These are phyloP conservation scores for Phytomonas serpens DNA, from an alignment of 208 protist genomes.

Conservation along the genomic window DNA sequence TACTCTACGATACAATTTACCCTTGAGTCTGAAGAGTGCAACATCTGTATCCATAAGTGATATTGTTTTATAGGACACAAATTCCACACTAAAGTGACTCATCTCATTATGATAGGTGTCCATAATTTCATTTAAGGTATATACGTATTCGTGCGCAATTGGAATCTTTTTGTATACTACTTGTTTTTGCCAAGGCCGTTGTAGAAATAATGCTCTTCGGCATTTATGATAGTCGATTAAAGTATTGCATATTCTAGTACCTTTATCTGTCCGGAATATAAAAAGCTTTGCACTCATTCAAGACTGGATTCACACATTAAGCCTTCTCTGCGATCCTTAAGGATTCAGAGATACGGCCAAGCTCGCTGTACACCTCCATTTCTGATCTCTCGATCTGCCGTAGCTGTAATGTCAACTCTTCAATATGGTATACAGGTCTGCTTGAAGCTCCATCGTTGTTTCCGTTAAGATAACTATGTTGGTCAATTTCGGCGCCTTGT, in stretches of 20 bases:
- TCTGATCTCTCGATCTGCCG: conserved; percentile 68
- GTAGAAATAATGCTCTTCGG: conserved; percentile 20
- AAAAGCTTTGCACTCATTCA: conserved; percentile 63
- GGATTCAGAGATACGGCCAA: conserved; percentile 43
- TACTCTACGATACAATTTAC: conserved; percentile 48
- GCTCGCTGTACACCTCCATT: conserved; percentile 45
- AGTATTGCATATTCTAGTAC: conserved; percentile 47
- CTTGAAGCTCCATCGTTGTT: neutral
- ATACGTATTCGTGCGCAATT: conserved; percentile 70
- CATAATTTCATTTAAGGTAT: conserved; percentile 59
- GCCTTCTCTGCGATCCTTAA: conserved; percentile 64
- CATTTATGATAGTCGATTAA: conserved; percentile 58
- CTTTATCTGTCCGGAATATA: conserved; percentile 52
- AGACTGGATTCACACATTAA: conserved; percentile 48
- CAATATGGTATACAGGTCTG: conserved; percentile 25
- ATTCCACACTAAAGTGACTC: conserved; percentile 50
- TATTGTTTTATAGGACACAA: conserved; percentile 35
- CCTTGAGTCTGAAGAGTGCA: conserved; percentile 37
- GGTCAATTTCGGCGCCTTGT: conserved; percentile 34
- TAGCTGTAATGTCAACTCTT: conserved; percentile 63
- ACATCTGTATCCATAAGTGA: conserved; percentile 33
- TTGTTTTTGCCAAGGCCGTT: conserved; percentile 22
- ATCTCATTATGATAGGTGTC: conserved; percentile 54
- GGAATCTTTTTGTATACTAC: conserved; percentile 52
- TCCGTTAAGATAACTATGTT: conserved; percentile 2